Percentiles rank a stretch among this genome's conserved stretches.
Conservation (phyloP, 2,329 filamentous ascomycete genomes). For the Zymoseptoria passerinii region DNA sequence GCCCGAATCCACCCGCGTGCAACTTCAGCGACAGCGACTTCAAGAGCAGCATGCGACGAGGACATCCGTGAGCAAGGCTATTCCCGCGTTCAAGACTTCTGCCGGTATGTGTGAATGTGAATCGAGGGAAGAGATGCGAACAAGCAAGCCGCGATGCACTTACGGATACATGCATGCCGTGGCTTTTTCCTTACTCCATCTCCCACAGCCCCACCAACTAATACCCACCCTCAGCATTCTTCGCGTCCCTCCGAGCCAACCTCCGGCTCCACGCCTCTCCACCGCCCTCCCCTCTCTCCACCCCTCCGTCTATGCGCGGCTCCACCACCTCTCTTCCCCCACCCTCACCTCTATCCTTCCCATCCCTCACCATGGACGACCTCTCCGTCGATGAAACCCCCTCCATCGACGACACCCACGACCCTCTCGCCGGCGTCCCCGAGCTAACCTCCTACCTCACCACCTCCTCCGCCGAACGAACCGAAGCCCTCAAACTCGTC, state of each 20-base stretch:
- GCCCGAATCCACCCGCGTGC: slow-evolving; percentile 24
- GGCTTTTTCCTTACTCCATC: not conserved
- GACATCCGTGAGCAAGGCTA: slow-evolving; percentile 20
- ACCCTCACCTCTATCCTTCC: slow-evolving; percentile 35
- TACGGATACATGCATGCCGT: not conserved
- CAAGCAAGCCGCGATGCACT: not conserved
- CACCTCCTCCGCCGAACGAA: slow-evolving; percentile 49
- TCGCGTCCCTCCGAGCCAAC: slow-evolving; percentile 73
- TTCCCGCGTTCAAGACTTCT: slow-evolving; percentile 30
- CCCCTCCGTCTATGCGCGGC: slow-evolving; percentile 50
- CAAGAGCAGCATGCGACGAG: slow-evolving; percentile 19
- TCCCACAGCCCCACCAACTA: not conserved
- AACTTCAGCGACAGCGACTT: slow-evolving; percentile 25
- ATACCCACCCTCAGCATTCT: slow-evolving; percentile 54
- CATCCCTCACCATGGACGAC: slow-evolving; percentile 23
- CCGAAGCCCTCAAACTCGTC: slow-evolving; percentile 62
- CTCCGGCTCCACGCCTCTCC: slow-evolving; percentile 55
- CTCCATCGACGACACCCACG: slow-evolving; percentile 10
- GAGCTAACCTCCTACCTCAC: slow-evolving; percentile 54
- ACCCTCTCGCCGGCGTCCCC: slow-evolving; percentile 49
- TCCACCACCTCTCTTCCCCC: slow-evolving; percentile 44
- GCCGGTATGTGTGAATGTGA: slow-evolving; percentile 24
- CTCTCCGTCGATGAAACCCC: slow-evolving; percentile 6
- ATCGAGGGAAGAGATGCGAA: not conserved
- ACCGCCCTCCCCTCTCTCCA: slow-evolving; percentile 54